Evolutionary conservation across 73 alveolate genomes (phyloP).

Genomic region (Durusdinium trenchii): DNA sequence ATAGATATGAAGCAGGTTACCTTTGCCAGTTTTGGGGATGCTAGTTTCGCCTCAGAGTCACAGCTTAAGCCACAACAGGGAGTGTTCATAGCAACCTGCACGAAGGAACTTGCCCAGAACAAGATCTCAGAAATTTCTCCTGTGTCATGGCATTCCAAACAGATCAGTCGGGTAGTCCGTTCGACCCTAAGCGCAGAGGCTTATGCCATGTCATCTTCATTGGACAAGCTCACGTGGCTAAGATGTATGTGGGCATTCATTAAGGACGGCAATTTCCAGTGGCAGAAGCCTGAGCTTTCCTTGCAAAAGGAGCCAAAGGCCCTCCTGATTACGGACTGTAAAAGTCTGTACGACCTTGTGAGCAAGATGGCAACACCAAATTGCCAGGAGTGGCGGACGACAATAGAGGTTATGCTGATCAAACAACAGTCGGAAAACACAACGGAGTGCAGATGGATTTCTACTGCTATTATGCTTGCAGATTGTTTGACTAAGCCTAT

Average conservation of each 20-base stretch:
- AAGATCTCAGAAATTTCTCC: not conserved
- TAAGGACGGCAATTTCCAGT: not conserved
- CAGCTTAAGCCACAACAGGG: not conserved
- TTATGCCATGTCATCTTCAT: no score
- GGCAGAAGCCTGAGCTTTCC: not conserved
- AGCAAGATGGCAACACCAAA: no score
- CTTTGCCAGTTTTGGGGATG: not conserved
- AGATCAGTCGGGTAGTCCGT: not conserved
- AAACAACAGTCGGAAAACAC: not conserved
- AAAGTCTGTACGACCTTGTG: no score
- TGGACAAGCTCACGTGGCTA: not conserved
- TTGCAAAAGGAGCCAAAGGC: not conserved
- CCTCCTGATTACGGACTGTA: not conserved
- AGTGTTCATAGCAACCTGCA: not conserved
- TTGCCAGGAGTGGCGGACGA: constrained; percentile 10
- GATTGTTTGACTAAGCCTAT: not conserved
- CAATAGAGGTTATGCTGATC: not conserved
- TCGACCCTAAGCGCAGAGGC: no score
- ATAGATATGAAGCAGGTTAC: not conserved
- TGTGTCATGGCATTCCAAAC: not conserved
- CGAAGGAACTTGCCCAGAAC: not conserved
- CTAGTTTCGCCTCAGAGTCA: not conserved
- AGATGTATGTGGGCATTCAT: constrained; percentile 10
- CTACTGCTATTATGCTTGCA: not conserved
- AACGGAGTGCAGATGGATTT: not conserved